These are phyloP conservation scores for Kodamaea derodonti DNA, from an alignment of 1,139 yeast species.

Conservation along the genomic window DNA sequence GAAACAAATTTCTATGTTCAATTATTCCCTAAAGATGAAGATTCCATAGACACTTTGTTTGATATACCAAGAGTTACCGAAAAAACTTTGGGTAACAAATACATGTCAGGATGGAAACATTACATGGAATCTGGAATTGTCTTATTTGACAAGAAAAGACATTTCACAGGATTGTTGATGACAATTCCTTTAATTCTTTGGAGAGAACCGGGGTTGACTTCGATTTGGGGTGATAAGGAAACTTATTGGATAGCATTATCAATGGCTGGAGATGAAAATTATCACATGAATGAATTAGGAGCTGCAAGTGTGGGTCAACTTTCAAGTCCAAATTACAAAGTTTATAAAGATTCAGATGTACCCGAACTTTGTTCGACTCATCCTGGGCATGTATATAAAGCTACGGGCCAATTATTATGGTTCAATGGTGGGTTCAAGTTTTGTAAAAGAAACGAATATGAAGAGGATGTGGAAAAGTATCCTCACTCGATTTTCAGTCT, in stretches of 20 bases:
- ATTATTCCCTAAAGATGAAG: slow-evolving; percentile 34
- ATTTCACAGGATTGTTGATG: slow-evolving; percentile 43
- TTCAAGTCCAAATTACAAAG: slow-evolving; percentile 19
- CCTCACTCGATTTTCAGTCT: slow-evolving; percentile 29
- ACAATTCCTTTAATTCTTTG: slow-evolving; percentile 38
- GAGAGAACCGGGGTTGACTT: slow-evolving; percentile 26
- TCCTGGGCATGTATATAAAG: slow-evolving; percentile 57
- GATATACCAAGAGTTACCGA: slow-evolving; percentile 32
- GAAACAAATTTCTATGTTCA: slow-evolving; percentile 47
- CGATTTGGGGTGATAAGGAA: slow-evolving; percentile 57
- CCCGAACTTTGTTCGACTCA: slow-evolving; percentile 62
- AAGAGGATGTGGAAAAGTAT: slow-evolving; percentile 23
- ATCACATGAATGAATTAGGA: slow-evolving; percentile 30
- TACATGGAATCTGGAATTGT: slow-evolving; percentile 58
- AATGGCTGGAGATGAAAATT: slow-evolving; percentile 47
- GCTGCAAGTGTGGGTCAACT: slow-evolving; percentile 47
- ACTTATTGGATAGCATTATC: slow-evolving; percentile 52
- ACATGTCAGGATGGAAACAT: slow-evolving; percentile 49
- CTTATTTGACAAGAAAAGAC: slow-evolving; percentile 39
- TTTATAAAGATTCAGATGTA: slow-evolving; percentile 31
- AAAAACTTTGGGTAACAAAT: slow-evolving; percentile 39
- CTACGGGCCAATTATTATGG: slow-evolving; percentile 52
- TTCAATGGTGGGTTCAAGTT: slow-evolving; percentile 62
- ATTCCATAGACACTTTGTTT: slow-evolving; percentile 36
- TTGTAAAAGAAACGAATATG: slow-evolving; percentile 50